These are phyloP conservation scores for Zygoascus biomembranicola DNA, from an alignment of 805 yeast species.

Conservation along the genomic window DNA sequence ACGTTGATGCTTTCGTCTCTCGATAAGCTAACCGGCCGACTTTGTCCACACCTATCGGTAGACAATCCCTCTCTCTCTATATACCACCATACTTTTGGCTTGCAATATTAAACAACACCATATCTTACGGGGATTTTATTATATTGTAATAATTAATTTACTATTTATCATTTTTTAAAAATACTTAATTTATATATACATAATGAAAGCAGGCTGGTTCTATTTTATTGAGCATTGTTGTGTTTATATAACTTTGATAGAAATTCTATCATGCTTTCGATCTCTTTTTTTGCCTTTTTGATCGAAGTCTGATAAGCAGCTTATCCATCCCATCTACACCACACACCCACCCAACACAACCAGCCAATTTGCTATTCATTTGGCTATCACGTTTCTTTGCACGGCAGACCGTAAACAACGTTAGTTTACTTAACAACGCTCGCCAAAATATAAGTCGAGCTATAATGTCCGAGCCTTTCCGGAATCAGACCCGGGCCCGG, in stretches of 20 bases:
- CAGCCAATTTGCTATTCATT: background rate
- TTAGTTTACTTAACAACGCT: background rate
- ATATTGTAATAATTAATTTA: background rate
- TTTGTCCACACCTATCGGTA: too few species aligned
- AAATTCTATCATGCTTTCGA: too few species aligned
- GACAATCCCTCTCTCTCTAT: background rate
- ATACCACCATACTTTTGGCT: background rate
- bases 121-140: background rate
- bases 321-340: too few species aligned
- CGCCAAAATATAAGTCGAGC: background rate
- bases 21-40: too few species aligned
- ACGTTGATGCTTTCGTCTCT: background rate
- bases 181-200: background rate
- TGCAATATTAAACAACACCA: background rate
- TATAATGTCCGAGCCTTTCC: background rate
- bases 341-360: too few species aligned
- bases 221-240: too few species aligned
- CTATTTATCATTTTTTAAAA: background rate
- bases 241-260: too few species aligned
- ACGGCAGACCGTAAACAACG: background rate
- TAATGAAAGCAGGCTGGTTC: background rate
- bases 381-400: background rate
- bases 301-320: too few species aligned
- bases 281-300: too few species aligned
- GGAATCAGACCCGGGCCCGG: background rate